A percentile compares a stretch with the other conserved stretches of the same genome.
Evolutionary conservation across 495 filamentous ascomycete species (phyloP).

Genomic region (Aspergillus coremiiformis): DNA sequence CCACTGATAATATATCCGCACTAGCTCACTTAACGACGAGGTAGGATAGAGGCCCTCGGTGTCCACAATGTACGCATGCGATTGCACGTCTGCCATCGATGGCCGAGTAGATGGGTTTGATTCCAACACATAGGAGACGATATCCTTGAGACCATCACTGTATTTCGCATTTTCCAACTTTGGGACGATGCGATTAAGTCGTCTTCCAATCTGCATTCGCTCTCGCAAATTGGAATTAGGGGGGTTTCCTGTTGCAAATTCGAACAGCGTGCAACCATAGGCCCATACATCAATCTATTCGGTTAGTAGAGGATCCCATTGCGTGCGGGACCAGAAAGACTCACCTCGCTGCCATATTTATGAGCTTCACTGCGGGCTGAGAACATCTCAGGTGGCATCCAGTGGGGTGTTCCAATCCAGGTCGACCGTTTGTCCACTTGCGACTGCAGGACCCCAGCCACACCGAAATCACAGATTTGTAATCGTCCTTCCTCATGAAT

Average conservation of each 20-base stretch:
- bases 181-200: slow-evolving; percentile 51
- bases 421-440: slow-evolving; percentile 81
- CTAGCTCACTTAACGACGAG: slow-evolving; percentile 59
- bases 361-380: slow-evolving; percentile 31
- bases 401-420: slow-evolving; percentile 90
- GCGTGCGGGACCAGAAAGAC: neutral
- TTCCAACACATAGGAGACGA: slow-evolving; percentile 75
- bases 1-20: slow-evolving; percentile 79
- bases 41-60: slow-evolving; percentile 65
- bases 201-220: slow-evolving; percentile 51
- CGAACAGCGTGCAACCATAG: slow-evolving; percentile 82
- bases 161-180: slow-evolving; percentile 71
- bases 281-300: slow-evolving; percentile 86
- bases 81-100: slow-evolving; percentile 44
- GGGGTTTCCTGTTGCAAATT: slow-evolving; percentile 84
- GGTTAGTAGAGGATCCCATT: slow-evolving; percentile 11
- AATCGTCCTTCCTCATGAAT: slow-evolving; percentile 80
- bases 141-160: slow-evolving; percentile 60
- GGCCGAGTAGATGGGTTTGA: slow-evolving; percentile 69
- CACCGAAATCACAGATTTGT: slow-evolving; percentile 93
- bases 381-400: slow-evolving; percentile 93
- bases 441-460: slow-evolving; percentile 79
- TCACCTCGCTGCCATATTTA: slow-evolving; percentile 53
- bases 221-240: slow-evolving; percentile 51
- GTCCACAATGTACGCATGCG: slow-evolving; percentile 43